Percentiles rank a stretch among this genome's conserved stretches.
phyloP scores from a whole-genome alignment of 2,329 filamentous ascomycete genomes.

The Scolecobasidium constrictum region DNA sequence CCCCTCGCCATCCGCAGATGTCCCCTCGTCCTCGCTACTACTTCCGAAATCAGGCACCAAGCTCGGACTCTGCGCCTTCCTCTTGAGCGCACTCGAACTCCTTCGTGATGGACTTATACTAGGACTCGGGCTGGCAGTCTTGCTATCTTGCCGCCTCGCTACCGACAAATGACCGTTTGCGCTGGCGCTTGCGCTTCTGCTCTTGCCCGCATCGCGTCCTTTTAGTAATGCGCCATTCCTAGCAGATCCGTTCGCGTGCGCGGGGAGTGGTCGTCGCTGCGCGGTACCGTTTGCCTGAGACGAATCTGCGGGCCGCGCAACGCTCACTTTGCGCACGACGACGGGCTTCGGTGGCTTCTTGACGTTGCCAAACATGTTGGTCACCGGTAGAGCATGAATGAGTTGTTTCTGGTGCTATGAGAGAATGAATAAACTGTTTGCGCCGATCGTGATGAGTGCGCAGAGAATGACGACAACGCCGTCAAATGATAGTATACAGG shows the following conservation, averaged over 20 bases:
- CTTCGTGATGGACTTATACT: background rate
- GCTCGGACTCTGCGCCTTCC: background rate
- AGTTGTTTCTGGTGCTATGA: too few relatives aligned
- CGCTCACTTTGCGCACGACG: background rate
- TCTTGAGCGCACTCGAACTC: background rate
- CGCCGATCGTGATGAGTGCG: too few relatives aligned
- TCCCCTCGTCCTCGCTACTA: background rate
- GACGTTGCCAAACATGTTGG: constrained; percentile 1
- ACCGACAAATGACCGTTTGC: background rate
- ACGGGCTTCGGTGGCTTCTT: background rate
- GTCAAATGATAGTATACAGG: too few relatives aligned
- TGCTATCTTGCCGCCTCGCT: background rate
- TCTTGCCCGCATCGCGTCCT: background rate
- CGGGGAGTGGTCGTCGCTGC: background rate
- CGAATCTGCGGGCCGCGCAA: background rate
- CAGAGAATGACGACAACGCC: too few relatives aligned
- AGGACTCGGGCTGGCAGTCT: background rate
- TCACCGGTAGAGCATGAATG: background rate
- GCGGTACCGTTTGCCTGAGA: background rate
- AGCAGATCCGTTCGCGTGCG: background rate
- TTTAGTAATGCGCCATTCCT: background rate
- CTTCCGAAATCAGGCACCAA: background rate
- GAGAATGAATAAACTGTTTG: too few relatives aligned
- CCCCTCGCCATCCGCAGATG: background rate
- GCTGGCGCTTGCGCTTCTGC: background rate